Evolutionary conservation across 2,329 filamentous ascomycete genomes (phyloP).

Genomic region (Penicillium sp.): DNA sequence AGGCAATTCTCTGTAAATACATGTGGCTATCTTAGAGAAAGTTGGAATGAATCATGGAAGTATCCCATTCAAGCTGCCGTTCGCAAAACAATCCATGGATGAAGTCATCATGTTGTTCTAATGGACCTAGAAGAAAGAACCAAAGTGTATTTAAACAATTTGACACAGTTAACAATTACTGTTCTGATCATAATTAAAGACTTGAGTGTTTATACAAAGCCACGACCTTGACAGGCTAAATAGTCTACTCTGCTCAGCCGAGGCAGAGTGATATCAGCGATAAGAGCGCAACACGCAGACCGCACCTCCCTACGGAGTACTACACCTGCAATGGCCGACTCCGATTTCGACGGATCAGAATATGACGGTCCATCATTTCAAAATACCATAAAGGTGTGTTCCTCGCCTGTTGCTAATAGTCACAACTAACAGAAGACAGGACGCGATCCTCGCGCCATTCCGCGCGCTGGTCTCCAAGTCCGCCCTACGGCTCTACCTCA

Average conservation of each 20-base stretch:
- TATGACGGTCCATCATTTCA: constrained; percentile 16
- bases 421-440: constrained; percentile 43
- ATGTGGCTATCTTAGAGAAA: not conserved
- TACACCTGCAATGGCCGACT: constrained; percentile 21
- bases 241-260: too few species aligned
- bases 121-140: too few species aligned
- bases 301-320: constrained; percentile 2
- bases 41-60: too few species aligned
- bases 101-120: too few species aligned
- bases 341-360: constrained; percentile 23
- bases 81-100: too few species aligned
- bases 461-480: constrained; percentile 60
- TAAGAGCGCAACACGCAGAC: not conserved
- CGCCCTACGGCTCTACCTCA: constrained; percentile 66
- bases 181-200: too few species aligned
- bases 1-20: not conserved
- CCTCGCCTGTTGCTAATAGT: not conserved
- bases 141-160: too few species aligned
- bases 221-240: too few species aligned
- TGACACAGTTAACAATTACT: too few species aligned
- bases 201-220: too few species aligned
- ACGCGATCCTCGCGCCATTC: constrained; percentile 55
- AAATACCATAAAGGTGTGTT: constrained; percentile 16
- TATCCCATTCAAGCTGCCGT: too few species aligned
- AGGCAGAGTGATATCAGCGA: not conserved